Conservation (phyloP, 441 rosid species). For the Flueggea neowawraea region DNA sequence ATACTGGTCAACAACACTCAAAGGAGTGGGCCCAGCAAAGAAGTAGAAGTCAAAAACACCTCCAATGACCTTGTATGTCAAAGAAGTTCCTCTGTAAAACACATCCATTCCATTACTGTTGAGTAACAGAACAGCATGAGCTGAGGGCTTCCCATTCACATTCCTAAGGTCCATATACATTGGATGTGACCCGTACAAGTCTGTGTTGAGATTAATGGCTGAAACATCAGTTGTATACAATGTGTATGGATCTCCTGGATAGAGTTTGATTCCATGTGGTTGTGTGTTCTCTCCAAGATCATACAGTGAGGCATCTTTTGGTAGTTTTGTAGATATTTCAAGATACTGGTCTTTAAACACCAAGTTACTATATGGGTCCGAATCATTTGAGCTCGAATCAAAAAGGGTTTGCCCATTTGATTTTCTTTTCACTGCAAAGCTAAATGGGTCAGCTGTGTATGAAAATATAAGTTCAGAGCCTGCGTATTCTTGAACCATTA, state of each 20-base stretch:
- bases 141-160: constrained; percentile 50
- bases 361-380: constrained; percentile 49
- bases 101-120: constrained; percentile 99
- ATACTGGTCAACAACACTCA: constrained; percentile 83
- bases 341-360: constrained; percentile 97
- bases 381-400: constrained; percentile 54
- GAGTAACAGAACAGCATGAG: constrained; percentile 78
- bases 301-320: constrained; percentile 75
- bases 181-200: constrained; percentile 93
- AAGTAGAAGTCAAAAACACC: constrained; percentile 94
- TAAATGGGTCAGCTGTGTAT: constrained; percentile 75
- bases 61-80: constrained; percentile 91
- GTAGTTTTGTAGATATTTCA: constrained; percentile 80
- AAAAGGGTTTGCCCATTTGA: constrained; percentile 80
- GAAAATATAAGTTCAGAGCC: constrained; percentile 62
- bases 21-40: constrained; percentile 80
- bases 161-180: constrained; percentile 94
- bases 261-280: constrained; percentile 85
- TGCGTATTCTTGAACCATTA: constrained; percentile 44
- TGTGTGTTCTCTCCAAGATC: constrained; percentile 96
- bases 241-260: constrained; percentile 91
- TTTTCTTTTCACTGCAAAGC: constrained; percentile 79
- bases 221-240: constrained; percentile 81
- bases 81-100: constrained; percentile 70
- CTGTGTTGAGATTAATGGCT: constrained; percentile 75